A percentile compares a stretch with the other conserved stretches of the same genome.
Evolutionary conservation across 106 monocot genomes (phyloP).

Genomic region (Gastrodia elata): DNA sequence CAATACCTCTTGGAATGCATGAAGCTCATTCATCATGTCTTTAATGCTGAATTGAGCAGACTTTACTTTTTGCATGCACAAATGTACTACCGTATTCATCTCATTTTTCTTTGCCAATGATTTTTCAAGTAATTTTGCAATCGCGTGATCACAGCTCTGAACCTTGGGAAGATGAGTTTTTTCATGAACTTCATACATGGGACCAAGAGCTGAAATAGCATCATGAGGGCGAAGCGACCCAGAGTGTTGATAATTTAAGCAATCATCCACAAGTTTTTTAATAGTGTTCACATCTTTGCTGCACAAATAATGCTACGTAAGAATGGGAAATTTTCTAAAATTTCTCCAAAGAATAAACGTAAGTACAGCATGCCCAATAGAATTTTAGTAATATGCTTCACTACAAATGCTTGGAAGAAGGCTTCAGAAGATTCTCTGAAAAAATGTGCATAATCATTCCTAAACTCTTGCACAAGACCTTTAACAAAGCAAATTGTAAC

Average conservation of each 20-base stretch:
- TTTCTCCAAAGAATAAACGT: too few relatives aligned
- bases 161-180: conserved; percentile 66
- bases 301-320: too few relatives aligned
- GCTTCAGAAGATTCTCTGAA: too few relatives aligned
- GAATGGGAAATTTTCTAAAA: too few relatives aligned
- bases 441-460: too few relatives aligned
- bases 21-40: conserved; percentile 70
- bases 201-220: conserved; percentile 87
- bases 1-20: conserved; percentile 88
- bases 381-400: too few relatives aligned
- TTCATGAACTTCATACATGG: conserved; percentile 91
- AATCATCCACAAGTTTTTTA: conserved; percentile 91
- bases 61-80: conserved; percentile 78
- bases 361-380: too few relatives aligned
- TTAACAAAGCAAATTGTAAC: too few relatives aligned
- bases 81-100: conserved; percentile 69
- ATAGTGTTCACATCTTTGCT: conserved; percentile 91
- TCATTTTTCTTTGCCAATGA: conserved; percentile 65
- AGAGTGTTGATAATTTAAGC: conserved; percentile 48
- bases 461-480: too few relatives aligned
- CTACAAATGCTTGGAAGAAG: too few relatives aligned
- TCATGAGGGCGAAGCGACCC: conserved; percentile 69
- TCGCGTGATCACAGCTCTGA: conserved; percentile 35
- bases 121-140: conserved; percentile 50
- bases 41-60: conserved; percentile 51